phyloP scores from a whole-genome alignment of 2,329 filamentous ascomycete genomes.

The Alternaria tenuissima region DNA sequence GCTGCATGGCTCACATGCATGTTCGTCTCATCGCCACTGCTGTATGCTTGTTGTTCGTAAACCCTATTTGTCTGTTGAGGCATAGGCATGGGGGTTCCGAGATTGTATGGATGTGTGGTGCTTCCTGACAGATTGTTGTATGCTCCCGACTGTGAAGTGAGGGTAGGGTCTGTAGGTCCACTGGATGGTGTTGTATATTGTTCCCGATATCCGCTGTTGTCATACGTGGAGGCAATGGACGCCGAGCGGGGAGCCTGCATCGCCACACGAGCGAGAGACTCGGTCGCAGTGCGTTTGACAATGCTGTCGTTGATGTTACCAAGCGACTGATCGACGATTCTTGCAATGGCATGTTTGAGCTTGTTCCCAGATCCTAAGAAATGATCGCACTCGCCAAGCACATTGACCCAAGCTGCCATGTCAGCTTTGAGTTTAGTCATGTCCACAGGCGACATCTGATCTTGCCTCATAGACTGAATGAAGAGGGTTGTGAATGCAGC shows the following conservation, averaged over 20 bases:
- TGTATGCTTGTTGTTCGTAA: slow-evolving; percentile 42
- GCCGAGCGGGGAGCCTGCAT: slow-evolving; percentile 38
- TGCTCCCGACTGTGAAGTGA: slow-evolving; percentile 27
- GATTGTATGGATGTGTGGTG: slow-evolving; percentile 37
- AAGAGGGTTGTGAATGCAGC: slow-evolving; percentile 78
- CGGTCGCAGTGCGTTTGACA: slow-evolving; percentile 54
- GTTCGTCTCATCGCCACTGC: slow-evolving; percentile 32
- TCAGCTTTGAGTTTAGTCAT: slow-evolving; percentile 69
- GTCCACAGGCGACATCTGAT: slow-evolving; percentile 65
- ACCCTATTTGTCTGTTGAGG: slow-evolving; percentile 31
- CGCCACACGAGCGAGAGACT: slow-evolving; percentile 52
- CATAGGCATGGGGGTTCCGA: slow-evolving; percentile 30
- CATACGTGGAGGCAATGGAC: slow-evolving; percentile 30
- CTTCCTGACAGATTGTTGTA: slow-evolving; percentile 31
- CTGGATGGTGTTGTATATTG: slow-evolving; percentile 32
- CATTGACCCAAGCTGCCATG: slow-evolving; percentile 73
- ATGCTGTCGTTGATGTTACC: slow-evolving; percentile 57
- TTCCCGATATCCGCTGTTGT: slow-evolving; percentile 33
- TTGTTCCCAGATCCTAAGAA: slow-evolving; percentile 64
- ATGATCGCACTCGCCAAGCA: slow-evolving; percentile 71
- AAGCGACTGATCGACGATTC: slow-evolving; percentile 60
- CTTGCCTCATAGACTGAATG: slow-evolving; percentile 71
- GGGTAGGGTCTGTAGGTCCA: slow-evolving; percentile 30
- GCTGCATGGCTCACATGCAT: slow-evolving; percentile 44
- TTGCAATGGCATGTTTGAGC: slow-evolving; percentile 58